Evolutionary conservation across 768 basidiomycete genomes (phyloP).

Genomic region (Mycena leptocephala): DNA sequence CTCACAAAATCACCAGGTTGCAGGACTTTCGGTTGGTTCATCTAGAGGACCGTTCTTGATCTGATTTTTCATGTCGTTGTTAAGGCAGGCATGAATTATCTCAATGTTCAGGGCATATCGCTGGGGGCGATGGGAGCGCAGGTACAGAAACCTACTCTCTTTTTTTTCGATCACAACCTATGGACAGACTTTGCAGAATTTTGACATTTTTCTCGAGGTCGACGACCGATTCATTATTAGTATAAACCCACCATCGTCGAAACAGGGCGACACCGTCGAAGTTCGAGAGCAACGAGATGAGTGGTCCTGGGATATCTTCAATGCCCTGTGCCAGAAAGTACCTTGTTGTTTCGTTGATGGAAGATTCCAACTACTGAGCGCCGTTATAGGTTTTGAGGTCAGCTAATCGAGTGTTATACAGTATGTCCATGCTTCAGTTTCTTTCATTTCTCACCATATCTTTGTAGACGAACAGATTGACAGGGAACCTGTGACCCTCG

Average conservation of each 20-base stretch:
- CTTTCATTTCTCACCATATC: too few species aligned
- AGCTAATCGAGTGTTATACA: slow-evolving; percentile 1
- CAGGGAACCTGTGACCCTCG: not conserved
- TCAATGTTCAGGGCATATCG: not conserved
- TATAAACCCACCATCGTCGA: not conserved
- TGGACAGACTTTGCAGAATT: not conserved
- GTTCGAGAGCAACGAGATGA: not conserved
- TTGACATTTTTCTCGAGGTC: slow-evolving; percentile 13
- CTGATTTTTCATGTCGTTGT: not conserved
- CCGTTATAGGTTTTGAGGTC: not conserved
- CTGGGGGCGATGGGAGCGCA: not conserved
- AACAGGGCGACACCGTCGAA: not conserved
- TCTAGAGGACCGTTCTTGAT: not conserved
- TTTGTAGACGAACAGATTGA: slow-evolving; percentile 9
- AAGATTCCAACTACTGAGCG: not conserved
- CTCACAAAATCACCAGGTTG: not conserved
- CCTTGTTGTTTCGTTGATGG: too few species aligned
- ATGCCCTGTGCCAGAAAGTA: slow-evolving; percentile 15
- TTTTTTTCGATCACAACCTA: not conserved
- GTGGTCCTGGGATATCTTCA: slow-evolving; percentile 1
- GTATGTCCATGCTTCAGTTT: too few species aligned
- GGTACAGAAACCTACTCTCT: too few species aligned
- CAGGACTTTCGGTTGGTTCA: not conserved
- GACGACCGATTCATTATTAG: slow-evolving; percentile 13
- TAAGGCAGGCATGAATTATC: slow-evolving; percentile 13